A percentile compares a stretch with the other conserved stretches of the same genome.
These are phyloP conservation scores for Fagus sylvatica DNA, from an alignment of 306 rosid species.

Conservation along the genomic window DNA sequence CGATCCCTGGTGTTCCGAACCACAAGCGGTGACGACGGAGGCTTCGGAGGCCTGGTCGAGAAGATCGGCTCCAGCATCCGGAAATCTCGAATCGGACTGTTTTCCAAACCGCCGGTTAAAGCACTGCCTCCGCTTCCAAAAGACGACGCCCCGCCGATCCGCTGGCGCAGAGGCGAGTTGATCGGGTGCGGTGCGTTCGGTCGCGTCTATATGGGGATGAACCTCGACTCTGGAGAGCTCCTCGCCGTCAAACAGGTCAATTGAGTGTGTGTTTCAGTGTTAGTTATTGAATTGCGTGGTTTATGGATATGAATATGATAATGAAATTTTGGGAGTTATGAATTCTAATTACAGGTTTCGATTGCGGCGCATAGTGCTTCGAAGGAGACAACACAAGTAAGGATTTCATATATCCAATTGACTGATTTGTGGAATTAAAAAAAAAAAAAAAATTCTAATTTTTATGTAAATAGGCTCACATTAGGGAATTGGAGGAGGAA, in stretches of 20 bases:
- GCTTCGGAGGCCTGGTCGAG: slow-evolving; percentile 63
- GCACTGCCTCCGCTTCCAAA: slow-evolving; percentile 42
- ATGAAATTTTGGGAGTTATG: slow-evolving; percentile 2
- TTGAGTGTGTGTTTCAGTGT: not conserved
- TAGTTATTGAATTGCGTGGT: not conserved
- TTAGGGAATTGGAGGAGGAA: slow-evolving; percentile 89
- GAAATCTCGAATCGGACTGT: slow-evolving; percentile 67
- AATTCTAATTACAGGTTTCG: slow-evolving; percentile 55
- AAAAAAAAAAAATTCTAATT: not conserved
- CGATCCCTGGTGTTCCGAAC: slow-evolving; percentile 66
- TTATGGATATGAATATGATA: slow-evolving; percentile 8
- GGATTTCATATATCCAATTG: slow-evolving; percentile 14
- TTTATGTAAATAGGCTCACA: slow-evolving; percentile 61
- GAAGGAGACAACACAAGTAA: slow-evolving; percentile 77
- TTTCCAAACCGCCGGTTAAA: slow-evolving; percentile 43
- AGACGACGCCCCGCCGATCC: slow-evolving; percentile 53
- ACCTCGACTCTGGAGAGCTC: slow-evolving; percentile 94
- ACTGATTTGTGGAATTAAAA: not conserved
- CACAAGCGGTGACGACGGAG: slow-evolving; percentile 47
- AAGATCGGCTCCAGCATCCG: slow-evolving; percentile 76
- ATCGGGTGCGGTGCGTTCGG: slow-evolving; percentile 94
- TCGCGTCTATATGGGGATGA: slow-evolving; percentile 91
- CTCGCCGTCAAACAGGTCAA: slow-evolving; percentile 83
- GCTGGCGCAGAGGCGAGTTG: slow-evolving; percentile 92
- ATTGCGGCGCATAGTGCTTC: slow-evolving; percentile 72